Evolutionary conservation across 1,284 basidiomycete genomes (phyloP).

Genomic region (Trichosporon coremiiforme): DNA sequence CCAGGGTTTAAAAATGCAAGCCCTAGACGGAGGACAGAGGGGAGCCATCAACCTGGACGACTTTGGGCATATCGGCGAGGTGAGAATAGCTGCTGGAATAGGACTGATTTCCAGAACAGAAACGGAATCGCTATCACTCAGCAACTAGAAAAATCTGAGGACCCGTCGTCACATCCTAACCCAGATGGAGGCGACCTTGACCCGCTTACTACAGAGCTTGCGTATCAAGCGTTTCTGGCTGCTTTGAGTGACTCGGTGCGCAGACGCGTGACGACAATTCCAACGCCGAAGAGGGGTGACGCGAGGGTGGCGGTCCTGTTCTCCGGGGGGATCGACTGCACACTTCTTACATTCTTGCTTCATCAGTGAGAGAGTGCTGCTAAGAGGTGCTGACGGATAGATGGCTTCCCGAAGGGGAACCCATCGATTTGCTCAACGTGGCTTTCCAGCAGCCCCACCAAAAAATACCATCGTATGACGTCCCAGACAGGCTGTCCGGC

Average conservation of each 20-base stretch:
- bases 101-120: too few relatives aligned
- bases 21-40: constrained; percentile 45
- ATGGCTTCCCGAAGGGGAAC: constrained; percentile 69
- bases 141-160: too few relatives aligned
- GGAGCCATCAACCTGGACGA: constrained; percentile 35
- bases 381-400: constrained; percentile 39
- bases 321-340: constrained; percentile 94
- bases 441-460: constrained; percentile 91
- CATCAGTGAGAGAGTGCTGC: constrained; percentile 56
- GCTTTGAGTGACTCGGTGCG: constrained; percentile 54
- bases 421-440: constrained; percentile 93
- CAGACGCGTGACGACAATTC: constrained; percentile 58
- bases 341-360: constrained; percentile 76
- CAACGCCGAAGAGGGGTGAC: constrained; percentile 36
- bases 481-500: constrained; percentile 87
- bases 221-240: background rate
- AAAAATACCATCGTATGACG: constrained; percentile 58
- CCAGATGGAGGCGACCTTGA: background rate
- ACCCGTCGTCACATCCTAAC: too few relatives aligned
- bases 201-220: too few relatives aligned
- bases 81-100: background rate
- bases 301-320: constrained; percentile 84
- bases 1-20: constrained; percentile 35
- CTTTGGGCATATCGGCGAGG: background rate
- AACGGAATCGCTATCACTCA: too few relatives aligned